Percentiles rank a stretch among this genome's conserved stretches.
Evolutionary conservation across 495 filamentous ascomycete genomes (phyloP).

Genomic region (Xylaria flabelliformis): DNA sequence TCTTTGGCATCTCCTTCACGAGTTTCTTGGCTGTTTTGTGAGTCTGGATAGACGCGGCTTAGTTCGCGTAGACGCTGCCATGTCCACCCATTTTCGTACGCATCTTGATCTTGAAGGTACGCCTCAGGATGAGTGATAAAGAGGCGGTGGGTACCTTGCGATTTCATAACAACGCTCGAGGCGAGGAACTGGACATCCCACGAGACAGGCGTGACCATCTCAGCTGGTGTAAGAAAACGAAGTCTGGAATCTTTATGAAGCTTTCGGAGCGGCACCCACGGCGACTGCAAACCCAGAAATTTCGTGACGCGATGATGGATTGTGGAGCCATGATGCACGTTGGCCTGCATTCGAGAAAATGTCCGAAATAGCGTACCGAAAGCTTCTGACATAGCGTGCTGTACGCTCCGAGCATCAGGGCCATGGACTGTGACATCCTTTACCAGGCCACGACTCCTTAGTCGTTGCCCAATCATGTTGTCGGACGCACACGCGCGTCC

Average conservation of each 20-base stretch:
- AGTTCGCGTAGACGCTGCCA: conserved; percentile 66
- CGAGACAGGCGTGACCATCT: conserved; percentile 69
- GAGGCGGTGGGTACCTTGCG: conserved; percentile 61
- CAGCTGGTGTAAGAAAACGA: conserved; percentile 66
- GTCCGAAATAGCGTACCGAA: conserved; percentile 61
- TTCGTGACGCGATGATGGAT: conserved; percentile 43
- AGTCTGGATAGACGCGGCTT: conserved; percentile 59
- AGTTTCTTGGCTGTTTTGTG: conserved; percentile 49
- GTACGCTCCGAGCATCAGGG: conserved; percentile 65
- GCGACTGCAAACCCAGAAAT: conserved; percentile 58
- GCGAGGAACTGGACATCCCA: conserved; percentile 72
- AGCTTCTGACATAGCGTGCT: conserved; percentile 60
- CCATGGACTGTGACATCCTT: conserved; percentile 62
- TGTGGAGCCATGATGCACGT: conserved; percentile 39
- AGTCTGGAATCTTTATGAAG: conserved; percentile 69
- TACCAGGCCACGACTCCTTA: conserved; percentile 71
- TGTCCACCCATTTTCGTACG: conserved; percentile 59
- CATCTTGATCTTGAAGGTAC: conserved; percentile 63
- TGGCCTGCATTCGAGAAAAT: conserved; percentile 43
- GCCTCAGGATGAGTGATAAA: conserved; percentile 70
- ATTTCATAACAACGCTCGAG: conserved; percentile 68
- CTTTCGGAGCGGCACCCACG: conserved; percentile 74
- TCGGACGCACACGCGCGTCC: conserved; percentile 63
- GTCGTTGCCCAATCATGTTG: conserved; percentile 62
- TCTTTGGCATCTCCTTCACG: conserved; percentile 67